Evolutionary conservation across 805 yeast species (phyloP).

Genomic region (Tetrapisispora arboricola): DNA sequence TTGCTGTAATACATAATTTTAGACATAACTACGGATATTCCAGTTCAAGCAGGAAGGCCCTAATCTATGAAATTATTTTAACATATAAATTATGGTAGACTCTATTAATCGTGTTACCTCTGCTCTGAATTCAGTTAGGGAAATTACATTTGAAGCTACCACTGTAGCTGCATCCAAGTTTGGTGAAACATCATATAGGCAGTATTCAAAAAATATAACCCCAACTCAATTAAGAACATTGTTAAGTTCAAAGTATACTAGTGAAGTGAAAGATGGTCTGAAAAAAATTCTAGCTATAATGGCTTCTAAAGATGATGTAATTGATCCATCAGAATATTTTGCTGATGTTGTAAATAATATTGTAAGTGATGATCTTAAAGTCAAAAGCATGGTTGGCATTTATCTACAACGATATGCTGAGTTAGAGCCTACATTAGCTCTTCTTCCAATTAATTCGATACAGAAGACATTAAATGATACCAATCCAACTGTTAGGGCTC

Average conservation of each 20-base stretch:
- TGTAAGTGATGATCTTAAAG: slow-evolving; percentile 51
- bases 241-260: slow-evolving; percentile 57
- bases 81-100: slow-evolving; percentile 34
- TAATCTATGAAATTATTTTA: no score
- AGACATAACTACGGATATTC: no score
- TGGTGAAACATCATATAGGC: slow-evolving; percentile 48
- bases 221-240: slow-evolving; percentile 56
- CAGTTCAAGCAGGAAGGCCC: no score
- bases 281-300: slow-evolving; percentile 41
- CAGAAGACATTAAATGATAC: slow-evolving; percentile 73
- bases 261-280: slow-evolving; percentile 53
- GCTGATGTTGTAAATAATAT: slow-evolving; percentile 87
- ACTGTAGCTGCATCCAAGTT: slow-evolving; percentile 61
- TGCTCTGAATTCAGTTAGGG: slow-evolving; percentile 70
- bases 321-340: slow-evolving; percentile 42
- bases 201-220: slow-evolving; percentile 34
- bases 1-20: no score
- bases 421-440: slow-evolving; percentile 77
- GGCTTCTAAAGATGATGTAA: slow-evolving; percentile 31
- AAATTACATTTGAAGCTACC: slow-evolving; percentile 73
- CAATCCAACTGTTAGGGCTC: slow-evolving; percentile 54
- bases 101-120: slow-evolving; percentile 55
- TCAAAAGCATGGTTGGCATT: slow-evolving; percentile 66
- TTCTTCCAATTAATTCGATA: slow-evolving; percentile 81
- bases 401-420: slow-evolving; percentile 72